These are phyloP conservation scores for Hypomyces rosellus DNA, from an alignment of 2,329 filamentous ascomycete species.

Conservation along the genomic window DNA sequence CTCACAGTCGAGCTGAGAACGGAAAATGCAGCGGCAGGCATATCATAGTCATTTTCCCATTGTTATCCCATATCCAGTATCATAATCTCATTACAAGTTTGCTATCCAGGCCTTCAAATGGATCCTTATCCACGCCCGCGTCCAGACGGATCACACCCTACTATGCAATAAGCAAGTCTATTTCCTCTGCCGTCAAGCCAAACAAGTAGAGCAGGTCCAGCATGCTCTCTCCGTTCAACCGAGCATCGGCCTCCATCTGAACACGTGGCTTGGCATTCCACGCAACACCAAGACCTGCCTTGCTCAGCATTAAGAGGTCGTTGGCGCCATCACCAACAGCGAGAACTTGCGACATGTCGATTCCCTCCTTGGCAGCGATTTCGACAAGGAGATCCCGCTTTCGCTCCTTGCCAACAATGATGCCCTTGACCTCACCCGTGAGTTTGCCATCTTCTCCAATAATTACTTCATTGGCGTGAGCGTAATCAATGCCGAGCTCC, in stretches of 20 bases:
- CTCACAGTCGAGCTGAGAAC: no score
- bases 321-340: constrained; percentile 80
- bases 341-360: constrained; percentile 60
- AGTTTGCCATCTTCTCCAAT: constrained; percentile 52
- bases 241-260: constrained; percentile 67
- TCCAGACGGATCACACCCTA: background rate
- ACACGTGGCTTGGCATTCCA: constrained; percentile 82
- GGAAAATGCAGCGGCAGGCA: background rate
- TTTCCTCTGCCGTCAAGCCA: constrained; percentile 62
- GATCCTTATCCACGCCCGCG: background rate
- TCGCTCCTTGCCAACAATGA: constrained; percentile 69
- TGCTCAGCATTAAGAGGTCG: constrained; percentile 71
- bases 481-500: constrained; percentile 78
- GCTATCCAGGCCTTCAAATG: background rate
- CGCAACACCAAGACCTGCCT: constrained; percentile 70
- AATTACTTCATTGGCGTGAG: constrained; percentile 78
- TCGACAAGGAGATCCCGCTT: constrained; percentile 66
- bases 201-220: constrained; percentile 69
- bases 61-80: background rate
- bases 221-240: constrained; percentile 65
- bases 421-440: constrained; percentile 65
- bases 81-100: constrained; percentile 1
- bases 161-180: constrained; percentile 19
- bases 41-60: background rate
- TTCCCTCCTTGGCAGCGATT: constrained; percentile 61